Evolutionary conservation across 148 eudicot species (phyloP), one percentile per base, ranked within the genome.

Genomic region (Persicaria tinctoria): DNA sequence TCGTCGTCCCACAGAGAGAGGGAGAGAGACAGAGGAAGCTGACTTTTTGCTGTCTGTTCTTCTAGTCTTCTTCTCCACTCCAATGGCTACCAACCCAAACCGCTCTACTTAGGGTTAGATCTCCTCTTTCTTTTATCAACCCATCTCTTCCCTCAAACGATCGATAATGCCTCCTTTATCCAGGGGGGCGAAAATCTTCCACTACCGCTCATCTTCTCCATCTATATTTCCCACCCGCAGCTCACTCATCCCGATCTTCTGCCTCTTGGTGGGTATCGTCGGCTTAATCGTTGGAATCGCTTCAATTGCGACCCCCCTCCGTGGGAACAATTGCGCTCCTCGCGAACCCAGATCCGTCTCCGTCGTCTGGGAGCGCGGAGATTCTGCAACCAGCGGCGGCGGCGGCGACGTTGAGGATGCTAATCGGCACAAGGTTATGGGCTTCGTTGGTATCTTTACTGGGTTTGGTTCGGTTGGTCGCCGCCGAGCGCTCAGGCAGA

Each of bases 401-500:
- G 73, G 48, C 14, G 55, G 45, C 27, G 63, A 51, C 10, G 70
- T n/a, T 49, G 86, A 75, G 53, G 73, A 66, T 77, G 78, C 56
- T 50, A 85, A 80, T 54, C 86, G 97, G 84, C 85, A 81, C 68
- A 94, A 88, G 77, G 90, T 89, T n/a, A 94, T 88, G 96, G 98
- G 90, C 0, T 94, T 94, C 75, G 97, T 94, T 17, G 98, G 98
- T 23, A 88, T 94, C 73, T 95, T 91, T 74, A 91, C 98, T 56
- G 98, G 96, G 68, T 94, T 94, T 18, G 89, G 85, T 62, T 91
- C 97, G 4, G 81, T 72, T 20, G 93, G 89, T 0, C 75, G 98
- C 5, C 85, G 98, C 14, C 75, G 82, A 12, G 79, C 96, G 44
- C 81, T 94, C 82, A 80, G 98, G 38, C 77, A 78, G 80, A 93